A percentile compares a stretch with the other conserved stretches of the same genome.
phyloP scores from a whole-genome alignment of 305 asterid species.

The Lippia alba region DNA sequence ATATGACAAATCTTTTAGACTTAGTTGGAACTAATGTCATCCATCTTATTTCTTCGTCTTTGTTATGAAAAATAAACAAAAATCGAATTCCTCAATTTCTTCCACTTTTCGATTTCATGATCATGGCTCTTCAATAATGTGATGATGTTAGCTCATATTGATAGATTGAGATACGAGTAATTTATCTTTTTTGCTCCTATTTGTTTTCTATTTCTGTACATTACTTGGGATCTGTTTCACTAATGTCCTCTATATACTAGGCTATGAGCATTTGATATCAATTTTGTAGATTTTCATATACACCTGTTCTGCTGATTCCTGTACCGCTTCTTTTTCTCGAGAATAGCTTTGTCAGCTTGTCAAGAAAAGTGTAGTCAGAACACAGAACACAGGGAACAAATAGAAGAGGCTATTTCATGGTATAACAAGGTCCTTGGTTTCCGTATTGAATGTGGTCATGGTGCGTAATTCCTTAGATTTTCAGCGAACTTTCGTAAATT shows the following conservation, averaged over 20 bases:
- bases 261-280: not conserved
- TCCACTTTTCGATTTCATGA: slow-evolving; percentile 3
- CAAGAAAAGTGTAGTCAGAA: slow-evolving; percentile 57
- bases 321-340: slow-evolving; percentile 26
- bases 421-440: slow-evolving; percentile 87
- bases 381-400: slow-evolving; percentile 57
- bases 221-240: slow-evolving; percentile 8
- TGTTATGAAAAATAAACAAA: not conserved
- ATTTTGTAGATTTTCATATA: slow-evolving; percentile 15
- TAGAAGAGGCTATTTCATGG: slow-evolving; percentile 89
- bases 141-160: slow-evolving; percentile 1
- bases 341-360: slow-evolving; percentile 60
- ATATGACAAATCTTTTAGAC: not conserved
- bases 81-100: not conserved
- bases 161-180: slow-evolving; percentile 1
- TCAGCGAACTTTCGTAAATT: slow-evolving; percentile 23
- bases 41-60: slow-evolving; percentile 3
- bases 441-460: slow-evolving; percentile 81
- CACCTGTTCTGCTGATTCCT: slow-evolving; percentile 25
- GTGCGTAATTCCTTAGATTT: slow-evolving; percentile 46
- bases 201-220: slow-evolving; percentile 2
- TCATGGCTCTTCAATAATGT: slow-evolving; percentile 11
- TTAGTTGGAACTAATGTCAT: not conserved
- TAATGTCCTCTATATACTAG: slow-evolving; percentile 2
- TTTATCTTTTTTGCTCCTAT: not conserved